These are phyloP conservation scores for Paramecium sexaurelia DNA, from an alignment of 73 alveolate genomes.

Conservation along the genomic window DNA sequence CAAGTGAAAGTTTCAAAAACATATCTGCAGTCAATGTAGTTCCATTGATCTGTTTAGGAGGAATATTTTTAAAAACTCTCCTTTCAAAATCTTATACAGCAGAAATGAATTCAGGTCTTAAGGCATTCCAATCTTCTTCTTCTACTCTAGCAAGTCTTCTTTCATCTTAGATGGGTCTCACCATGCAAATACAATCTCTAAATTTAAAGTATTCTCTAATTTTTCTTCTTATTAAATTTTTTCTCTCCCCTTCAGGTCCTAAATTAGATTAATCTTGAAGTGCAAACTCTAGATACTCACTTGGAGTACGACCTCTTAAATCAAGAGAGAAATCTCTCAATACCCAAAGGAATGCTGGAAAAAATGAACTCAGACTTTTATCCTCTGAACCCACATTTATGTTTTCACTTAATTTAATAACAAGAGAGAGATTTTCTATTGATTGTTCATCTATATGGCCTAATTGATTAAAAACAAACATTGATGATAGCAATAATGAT, in stretches of 20 bases:
- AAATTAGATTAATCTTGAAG: constrained; percentile 69
- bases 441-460: constrained; percentile 93
- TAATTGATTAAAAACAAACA: constrained; percentile 87
- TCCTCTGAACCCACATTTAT: constrained; percentile 78
- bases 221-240: constrained; percentile 85
- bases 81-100: constrained; percentile 80
- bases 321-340: constrained; percentile 91
- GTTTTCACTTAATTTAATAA: constrained; percentile 85
- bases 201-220: constrained; percentile 86
- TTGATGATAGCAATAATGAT: constrained; percentile 85
- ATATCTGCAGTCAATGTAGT: constrained; percentile 85
- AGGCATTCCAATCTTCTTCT: constrained; percentile 76
- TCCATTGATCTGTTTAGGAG: constrained; percentile 84
- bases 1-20: constrained; percentile 86
- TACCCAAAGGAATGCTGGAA: constrained; percentile 94
- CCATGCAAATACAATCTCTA: constrained; percentile 91
- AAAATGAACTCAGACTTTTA: constrained; percentile 78
- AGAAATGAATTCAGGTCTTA: constrained; percentile 81
- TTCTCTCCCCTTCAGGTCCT: constrained; percentile 80
- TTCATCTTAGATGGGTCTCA: constrained; percentile 91
- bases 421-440: constrained; percentile 88
- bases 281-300: constrained; percentile 89
- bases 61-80: constrained; percentile 74
- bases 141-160: constrained; percentile 87
- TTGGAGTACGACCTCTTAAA: constrained; percentile 84